Evolutionary conservation across 2,329 filamentous ascomycete genomes (phyloP).

Genomic region (Aspergillus neotritici): DNA sequence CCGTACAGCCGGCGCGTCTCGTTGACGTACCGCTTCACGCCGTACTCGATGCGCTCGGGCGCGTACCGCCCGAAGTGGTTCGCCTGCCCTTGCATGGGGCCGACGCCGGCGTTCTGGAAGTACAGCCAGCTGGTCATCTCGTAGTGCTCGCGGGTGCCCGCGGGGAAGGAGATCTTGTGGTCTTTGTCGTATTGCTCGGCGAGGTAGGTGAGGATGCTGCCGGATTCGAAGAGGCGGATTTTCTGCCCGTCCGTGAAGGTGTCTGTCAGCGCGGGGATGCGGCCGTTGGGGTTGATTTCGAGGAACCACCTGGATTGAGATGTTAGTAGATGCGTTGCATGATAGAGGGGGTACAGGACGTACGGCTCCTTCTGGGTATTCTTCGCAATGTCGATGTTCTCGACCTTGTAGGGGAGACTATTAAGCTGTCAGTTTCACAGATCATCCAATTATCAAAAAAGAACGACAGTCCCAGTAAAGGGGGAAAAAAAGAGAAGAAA

Average conservation of each 20-base stretch:
- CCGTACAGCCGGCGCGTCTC: constrained; percentile 78
- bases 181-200: constrained; percentile 75
- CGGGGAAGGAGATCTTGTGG: constrained; percentile 74
- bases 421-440: constrained; percentile 14
- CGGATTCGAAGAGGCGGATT: constrained; percentile 76
- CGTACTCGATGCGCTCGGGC: constrained; percentile 75
- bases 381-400: constrained; percentile 64
- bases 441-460: not conserved
- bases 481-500: not conserved
- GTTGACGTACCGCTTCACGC: constrained; percentile 73
- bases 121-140: constrained; percentile 74
- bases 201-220: constrained; percentile 78
- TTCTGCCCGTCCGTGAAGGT: constrained; percentile 65
- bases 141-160: constrained; percentile 66
- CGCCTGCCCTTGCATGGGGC: constrained; percentile 78
- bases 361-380: constrained; percentile 70
- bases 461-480: not conserved
- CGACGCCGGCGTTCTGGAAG: constrained; percentile 74
- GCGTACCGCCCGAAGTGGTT: constrained; percentile 83
- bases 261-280: constrained; percentile 83
- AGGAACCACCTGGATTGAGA: constrained; percentile 62
- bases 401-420: constrained; percentile 67
- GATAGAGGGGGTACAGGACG: constrained; percentile 2
- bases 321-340: not conserved
- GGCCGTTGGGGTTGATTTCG: constrained; percentile 86